A percentile compares a stretch with the other conserved stretches of the same genome.
These are phyloP conservation scores for Fusarium sarcochroum DNA, from an alignment of 2,329 filamentous ascomycete species.

Conservation along the genomic window DNA sequence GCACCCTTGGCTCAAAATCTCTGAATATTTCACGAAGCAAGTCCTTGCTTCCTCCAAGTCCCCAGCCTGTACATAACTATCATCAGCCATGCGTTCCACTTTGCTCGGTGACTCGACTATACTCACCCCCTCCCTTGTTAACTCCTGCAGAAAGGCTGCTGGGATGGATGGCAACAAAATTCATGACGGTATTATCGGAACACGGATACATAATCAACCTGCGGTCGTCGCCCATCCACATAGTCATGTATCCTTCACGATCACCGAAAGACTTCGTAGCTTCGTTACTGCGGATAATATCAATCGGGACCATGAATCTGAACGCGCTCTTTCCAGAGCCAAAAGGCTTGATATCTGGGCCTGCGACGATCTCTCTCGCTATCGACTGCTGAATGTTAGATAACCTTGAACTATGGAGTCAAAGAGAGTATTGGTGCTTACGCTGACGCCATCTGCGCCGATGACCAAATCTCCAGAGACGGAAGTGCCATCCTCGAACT, in stretches of 20 bases:
- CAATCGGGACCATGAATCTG: conserved; percentile 63
- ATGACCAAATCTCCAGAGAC: conserved; percentile 65
- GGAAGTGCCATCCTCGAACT: conserved; percentile 60
- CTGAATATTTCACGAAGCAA: conserved; percentile 56
- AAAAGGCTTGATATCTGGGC: conserved; percentile 51
- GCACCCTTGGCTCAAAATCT: conserved; percentile 59
- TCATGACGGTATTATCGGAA: conserved; percentile 59
- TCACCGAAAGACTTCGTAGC: conserved; percentile 29
- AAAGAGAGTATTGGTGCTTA: conserved; percentile 29
- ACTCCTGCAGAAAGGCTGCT: conserved; percentile 9
- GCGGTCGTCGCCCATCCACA: conserved; percentile 60
- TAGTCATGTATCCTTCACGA: conserved; percentile 33
- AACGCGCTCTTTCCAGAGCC: conserved; percentile 69
- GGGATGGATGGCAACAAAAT: conserved; percentile 68
- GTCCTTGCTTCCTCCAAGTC: conserved; percentile 53
- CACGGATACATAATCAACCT: conserved; percentile 65
- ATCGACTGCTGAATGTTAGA: conserved; percentile 30
- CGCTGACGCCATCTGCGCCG: conserved; percentile 69
- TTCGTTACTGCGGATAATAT: conserved; percentile 52
- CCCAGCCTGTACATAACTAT: conserved; percentile 53
- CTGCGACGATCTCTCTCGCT: conserved; percentile 44
- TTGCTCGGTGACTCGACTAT: accelerated
- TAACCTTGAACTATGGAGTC: accelerated
- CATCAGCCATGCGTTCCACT: conserved; percentile 11
- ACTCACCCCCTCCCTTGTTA: conserved; percentile 22